Evolutionary conservation across 768 basidiomycete genomes (phyloP).

Genomic region (Serendipita sp.): DNA sequence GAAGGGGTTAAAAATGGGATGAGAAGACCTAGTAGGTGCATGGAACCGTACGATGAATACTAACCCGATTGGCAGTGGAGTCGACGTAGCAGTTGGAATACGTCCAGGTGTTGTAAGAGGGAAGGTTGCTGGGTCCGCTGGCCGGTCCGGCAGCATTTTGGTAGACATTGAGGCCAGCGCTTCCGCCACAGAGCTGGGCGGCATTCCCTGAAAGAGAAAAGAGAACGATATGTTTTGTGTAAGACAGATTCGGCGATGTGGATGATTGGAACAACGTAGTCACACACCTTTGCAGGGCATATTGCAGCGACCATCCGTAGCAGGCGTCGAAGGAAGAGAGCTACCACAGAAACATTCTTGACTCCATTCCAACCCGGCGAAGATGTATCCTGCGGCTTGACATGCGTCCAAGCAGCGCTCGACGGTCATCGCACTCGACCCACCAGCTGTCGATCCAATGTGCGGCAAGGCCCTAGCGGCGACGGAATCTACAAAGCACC

Average conservation of each 20-base stretch:
- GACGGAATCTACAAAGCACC: neutral
- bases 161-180: neutral
- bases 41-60: too few relatives aligned
- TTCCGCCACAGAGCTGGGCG: neutral
- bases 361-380: conserved; percentile 4
- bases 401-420: neutral
- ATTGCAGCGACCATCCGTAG: neutral
- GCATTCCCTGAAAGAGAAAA: neutral
- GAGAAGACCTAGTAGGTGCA: neutral
- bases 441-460: neutral
- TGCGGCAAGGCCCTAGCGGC: neutral
- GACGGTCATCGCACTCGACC: neutral
- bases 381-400: neutral
- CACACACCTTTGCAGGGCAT: neutral
- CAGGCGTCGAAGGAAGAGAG: neutral
- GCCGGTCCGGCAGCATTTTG: neutral
- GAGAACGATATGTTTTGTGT: neutral
- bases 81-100: neutral
- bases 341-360: conserved; percentile 9
- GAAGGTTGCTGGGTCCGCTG: neutral
- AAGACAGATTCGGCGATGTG: too few relatives aligned
- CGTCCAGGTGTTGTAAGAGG: neutral
- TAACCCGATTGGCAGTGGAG: neutral
- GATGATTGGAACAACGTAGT: too few relatives aligned
- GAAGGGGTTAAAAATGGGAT: neutral